A percentile compares a stretch with the other conserved stretches of the same genome.
These are phyloP conservation scores for Camelina hispida DNA, from an alignment of 345 rosid genomes.

Conservation along the genomic window DNA sequence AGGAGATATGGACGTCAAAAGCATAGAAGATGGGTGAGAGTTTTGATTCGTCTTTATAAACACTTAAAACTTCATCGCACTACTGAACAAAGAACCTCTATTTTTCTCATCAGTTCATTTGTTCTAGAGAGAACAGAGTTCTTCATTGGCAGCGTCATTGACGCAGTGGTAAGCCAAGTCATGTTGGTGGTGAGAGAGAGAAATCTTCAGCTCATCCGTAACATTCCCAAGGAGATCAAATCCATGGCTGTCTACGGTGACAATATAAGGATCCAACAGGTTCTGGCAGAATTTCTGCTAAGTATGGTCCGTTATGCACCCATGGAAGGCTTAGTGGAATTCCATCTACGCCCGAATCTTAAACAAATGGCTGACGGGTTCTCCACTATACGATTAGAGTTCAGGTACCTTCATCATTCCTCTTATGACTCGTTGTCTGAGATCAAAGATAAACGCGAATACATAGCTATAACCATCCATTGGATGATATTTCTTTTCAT, in stretches of 20 bases:
- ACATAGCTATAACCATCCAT: background rate
- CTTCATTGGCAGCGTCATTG: constrained; percentile 73
- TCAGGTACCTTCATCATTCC: constrained; percentile 59
- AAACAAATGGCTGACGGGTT: constrained; percentile 62
- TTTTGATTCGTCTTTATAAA: constrained; percentile 3
- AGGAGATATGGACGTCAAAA: constrained; percentile 65
- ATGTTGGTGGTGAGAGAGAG: constrained; percentile 73
- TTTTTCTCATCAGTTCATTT: constrained; percentile 55
- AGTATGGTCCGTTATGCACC: constrained; percentile 78
- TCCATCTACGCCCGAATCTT: constrained; percentile 62
- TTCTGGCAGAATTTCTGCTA: constrained; percentile 76
- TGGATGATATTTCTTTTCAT: background rate
- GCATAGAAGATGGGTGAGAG: constrained; percentile 81
- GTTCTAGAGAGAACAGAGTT: constrained; percentile 83
- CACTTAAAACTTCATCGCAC: background rate
- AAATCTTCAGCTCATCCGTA: constrained; percentile 75
- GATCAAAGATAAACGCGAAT: background rate
- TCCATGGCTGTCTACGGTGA: constrained; percentile 81
- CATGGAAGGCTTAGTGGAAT: constrained; percentile 75
- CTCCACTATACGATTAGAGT: constrained; percentile 63
- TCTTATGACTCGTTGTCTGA: background rate
- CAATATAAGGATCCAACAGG: constrained; percentile 83
- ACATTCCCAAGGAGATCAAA: constrained; percentile 87
- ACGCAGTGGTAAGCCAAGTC: constrained; percentile 94
- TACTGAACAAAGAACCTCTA: background rate